Base-by-base conservation (phyloP, 495 filamentous ascomycete species). In the Hypoxylon lienhwacheense region DNA sequence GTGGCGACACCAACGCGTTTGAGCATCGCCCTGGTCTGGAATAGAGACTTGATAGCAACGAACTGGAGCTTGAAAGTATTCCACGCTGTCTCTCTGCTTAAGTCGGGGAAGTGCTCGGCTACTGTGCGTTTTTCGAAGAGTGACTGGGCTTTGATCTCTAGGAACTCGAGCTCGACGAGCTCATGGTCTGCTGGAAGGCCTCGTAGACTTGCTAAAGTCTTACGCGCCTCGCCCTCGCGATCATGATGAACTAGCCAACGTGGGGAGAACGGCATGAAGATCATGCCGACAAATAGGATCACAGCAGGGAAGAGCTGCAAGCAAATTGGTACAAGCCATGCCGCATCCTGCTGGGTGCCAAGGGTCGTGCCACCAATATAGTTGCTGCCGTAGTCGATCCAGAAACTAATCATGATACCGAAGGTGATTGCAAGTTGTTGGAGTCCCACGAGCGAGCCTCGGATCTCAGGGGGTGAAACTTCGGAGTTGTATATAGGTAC, bases 361-460 rank as follows among this genome's bases (percentile, higher is more conserved):
- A 67, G 58, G 3, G 74, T 69, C 5, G 81, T 85, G 4, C 86
- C 85, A n/a, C 89, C 89, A 39, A 90, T 91, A 68, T 81, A 90
- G 66, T 90, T 86, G 53, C 78, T 84, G 10, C 81, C 81, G 57
- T 89, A 90, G 68, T 89, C 83, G 58, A 90, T 88, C 88, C 89
- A 95, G 73, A 90, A 93, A 54, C 80, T 83, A 54, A 91, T 70
- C 75, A 93, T 81, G 68, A 95, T 92, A 19, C 90, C 90, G 42
- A 90, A 82, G 24, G 84, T 88, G 56, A 92, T 88, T 14, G 88
- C 88, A 55, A 91, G 73, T 71, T 93, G 89, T 66, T 95, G 87
- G 0, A 88, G 72, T 5, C 85, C 87, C 5, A 91, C 87, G 2
- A 95, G 73, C 5, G 85, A 84, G 32, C 89, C 89, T 16, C 77